Evolutionary conservation across 225 moss, liverwort and hornwort species (phyloP).

Genomic region (Thuidium tamariscinum): DNA sequence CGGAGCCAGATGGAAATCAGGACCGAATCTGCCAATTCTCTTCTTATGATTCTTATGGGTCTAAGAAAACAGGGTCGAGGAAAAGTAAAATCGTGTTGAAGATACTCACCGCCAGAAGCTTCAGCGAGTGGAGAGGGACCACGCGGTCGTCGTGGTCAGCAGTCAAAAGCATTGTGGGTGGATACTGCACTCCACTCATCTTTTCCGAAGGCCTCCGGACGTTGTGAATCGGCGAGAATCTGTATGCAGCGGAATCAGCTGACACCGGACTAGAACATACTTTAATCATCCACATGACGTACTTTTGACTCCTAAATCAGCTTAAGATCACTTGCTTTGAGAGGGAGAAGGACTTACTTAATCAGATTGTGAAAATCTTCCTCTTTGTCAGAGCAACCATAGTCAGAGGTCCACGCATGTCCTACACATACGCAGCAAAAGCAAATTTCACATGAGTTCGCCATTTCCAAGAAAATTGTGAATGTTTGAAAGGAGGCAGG

Average conservation of each 20-base stretch:
- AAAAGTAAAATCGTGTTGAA: background rate
- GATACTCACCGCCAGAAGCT: slow-evolving; percentile 39
- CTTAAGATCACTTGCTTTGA: background rate
- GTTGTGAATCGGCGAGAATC: slow-evolving; percentile 44
- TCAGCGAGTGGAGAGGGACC: slow-evolving; percentile 51
- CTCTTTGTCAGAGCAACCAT: slow-evolving; percentile 45
- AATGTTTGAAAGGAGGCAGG: background rate
- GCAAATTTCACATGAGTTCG: background rate
- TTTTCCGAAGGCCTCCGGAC: slow-evolving; percentile 32
- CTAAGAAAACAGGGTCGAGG: background rate
- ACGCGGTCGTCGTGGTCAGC: slow-evolving; percentile 54
- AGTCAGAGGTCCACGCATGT: slow-evolving; percentile 51
- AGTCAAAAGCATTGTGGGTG: slow-evolving; percentile 44
- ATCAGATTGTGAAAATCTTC: slow-evolving; percentile 37
- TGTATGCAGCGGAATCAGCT: background rate
- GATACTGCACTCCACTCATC: slow-evolving; percentile 37
- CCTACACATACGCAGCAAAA: slow-evolving; percentile 12
- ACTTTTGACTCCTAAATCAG: background rate
- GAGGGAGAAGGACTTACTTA: slow-evolving; percentile 9
- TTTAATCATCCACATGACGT: background rate
- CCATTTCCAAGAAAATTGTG: background rate
- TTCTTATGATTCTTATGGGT: background rate
- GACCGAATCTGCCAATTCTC: background rate
- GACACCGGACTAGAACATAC: background rate
- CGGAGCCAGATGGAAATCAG: background rate